phyloP scores from a whole-genome alignment of 116 monocot species.

The Phalaenopsis hybrid region DNA sequence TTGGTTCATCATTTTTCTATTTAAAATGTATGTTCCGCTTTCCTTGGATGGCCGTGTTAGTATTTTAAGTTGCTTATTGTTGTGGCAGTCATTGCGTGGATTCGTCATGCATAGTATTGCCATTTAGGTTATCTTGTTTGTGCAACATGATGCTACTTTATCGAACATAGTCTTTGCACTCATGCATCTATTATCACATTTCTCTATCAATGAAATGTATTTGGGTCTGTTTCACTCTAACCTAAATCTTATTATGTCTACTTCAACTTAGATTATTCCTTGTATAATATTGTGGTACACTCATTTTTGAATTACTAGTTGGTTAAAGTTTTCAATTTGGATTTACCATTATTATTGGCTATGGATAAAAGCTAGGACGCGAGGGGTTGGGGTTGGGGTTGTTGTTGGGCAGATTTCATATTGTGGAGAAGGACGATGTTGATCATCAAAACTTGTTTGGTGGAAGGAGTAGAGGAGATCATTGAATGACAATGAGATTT shows the following conservation, averaged over 20 bases:
- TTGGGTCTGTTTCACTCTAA: neutral
- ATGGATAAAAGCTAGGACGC: neutral
- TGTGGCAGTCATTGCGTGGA: neutral
- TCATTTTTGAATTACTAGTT: neutral
- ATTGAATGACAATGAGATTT: neutral
- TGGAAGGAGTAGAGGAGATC: neutral
- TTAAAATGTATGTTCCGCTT: neutral
- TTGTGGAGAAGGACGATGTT: neutral
- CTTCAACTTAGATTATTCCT: neutral
- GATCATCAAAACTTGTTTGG: neutral
- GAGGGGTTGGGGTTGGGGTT: neutral
- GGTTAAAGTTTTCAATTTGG: neutral
- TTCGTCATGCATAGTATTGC: neutral
- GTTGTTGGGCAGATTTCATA: too few species aligned
- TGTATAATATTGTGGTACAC: neutral
- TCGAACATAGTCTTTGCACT: neutral
- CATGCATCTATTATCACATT: neutral
- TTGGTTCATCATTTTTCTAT: neutral
- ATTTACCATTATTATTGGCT: neutral
- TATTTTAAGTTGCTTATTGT: neutral
- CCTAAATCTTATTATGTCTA: neutral
- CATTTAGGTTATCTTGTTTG: neutral
- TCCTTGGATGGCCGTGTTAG: neutral
- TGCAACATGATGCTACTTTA: neutral
- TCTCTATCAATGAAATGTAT: neutral